A percentile compares a stretch with the other conserved stretches of the same genome.
Evolutionary conservation across 2,329 filamentous ascomycete genomes (phyloP).

Genomic region (Fonsecaea erecta): DNA sequence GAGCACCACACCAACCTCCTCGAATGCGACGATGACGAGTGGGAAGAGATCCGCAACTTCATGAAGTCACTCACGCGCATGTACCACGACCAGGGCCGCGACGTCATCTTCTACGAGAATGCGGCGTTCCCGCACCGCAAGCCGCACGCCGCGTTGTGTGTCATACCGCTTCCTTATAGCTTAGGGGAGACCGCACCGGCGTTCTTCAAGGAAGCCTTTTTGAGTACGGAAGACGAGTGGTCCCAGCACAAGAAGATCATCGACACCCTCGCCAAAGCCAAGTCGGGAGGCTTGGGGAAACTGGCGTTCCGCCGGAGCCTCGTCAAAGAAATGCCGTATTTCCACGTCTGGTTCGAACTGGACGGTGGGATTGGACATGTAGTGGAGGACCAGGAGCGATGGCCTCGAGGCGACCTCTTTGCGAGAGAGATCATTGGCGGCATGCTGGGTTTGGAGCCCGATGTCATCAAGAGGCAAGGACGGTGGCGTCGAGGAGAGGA

Average conservation of each 20-base stretch:
- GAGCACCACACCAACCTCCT: constrained; percentile 86
- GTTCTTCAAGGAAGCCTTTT: constrained; percentile 93
- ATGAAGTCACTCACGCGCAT: constrained; percentile 95
- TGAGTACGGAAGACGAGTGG: constrained; percentile 90
- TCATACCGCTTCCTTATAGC: constrained; percentile 84
- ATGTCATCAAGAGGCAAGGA: constrained; percentile 88
- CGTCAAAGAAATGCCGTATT: constrained; percentile 97
- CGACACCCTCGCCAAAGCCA: constrained; percentile 69
- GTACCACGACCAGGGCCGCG: constrained; percentile 90
- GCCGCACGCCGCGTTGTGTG: constrained; percentile 82
- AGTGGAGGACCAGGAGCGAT: constrained; percentile 81
- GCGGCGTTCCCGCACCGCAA: constrained; percentile 79
- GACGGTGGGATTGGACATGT: constrained; percentile 92
- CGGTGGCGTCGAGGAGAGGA: constrained; percentile 74
- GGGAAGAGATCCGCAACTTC: constrained; percentile 98
- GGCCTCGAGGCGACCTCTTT: constrained; percentile 91
- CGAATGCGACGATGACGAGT: constrained; percentile 99
- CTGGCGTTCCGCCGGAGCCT: constrained; percentile 79
- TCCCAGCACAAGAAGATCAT: constrained; percentile 93
- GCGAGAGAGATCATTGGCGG: constrained; percentile 89
- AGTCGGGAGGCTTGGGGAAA: constrained; percentile 69
- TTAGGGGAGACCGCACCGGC: constrained; percentile 90
- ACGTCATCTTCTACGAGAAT: constrained; percentile 97
- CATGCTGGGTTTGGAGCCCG: constrained; percentile 81
- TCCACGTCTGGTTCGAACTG: constrained; percentile 93